A percentile compares a stretch with the other conserved stretches of the same genome.
Evolutionary conservation across 2,329 filamentous ascomycete genomes (phyloP).

Genomic region (Trichoderma harzianum): DNA sequence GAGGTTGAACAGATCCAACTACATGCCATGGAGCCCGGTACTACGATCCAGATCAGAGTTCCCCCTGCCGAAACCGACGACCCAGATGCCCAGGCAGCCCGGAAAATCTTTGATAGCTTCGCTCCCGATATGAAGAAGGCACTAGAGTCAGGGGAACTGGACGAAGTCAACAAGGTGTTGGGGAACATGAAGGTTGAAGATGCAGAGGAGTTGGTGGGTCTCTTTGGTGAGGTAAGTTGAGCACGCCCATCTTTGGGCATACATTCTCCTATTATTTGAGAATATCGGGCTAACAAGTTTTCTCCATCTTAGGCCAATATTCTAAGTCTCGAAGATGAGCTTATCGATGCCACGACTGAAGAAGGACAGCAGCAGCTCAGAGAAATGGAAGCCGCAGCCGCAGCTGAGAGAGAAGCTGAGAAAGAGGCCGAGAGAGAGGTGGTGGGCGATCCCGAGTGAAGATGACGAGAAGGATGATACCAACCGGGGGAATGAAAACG

Average conservation of each 20-base stretch:
- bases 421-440: neutral
- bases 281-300: neutral
- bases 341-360: constrained; percentile 92
- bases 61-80: constrained; percentile 68
- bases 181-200: constrained; percentile 86
- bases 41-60: constrained; percentile 83
- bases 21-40: constrained; percentile 90
- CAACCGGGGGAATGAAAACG: neutral
- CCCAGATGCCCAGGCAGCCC: constrained; percentile 58
- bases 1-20: constrained; percentile 94
- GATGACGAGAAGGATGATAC: neutral
- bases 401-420: constrained; percentile 21
- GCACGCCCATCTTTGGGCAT: neutral
- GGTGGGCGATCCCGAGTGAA: constrained; percentile 37
- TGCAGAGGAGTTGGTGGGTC: constrained; percentile 78
- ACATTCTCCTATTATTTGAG: neutral
- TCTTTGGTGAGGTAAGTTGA: constrained; percentile 64
- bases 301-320: constrained; percentile 68
- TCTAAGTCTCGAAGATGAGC: constrained; percentile 84
- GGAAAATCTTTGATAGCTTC: constrained; percentile 81
- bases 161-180: constrained; percentile 57
- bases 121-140: constrained; percentile 76
- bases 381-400: constrained; percentile 57
- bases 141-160: constrained; percentile 81
- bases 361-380: constrained; percentile 75